Evolutionary conservation across 129 eudicot species (phyloP).

Genomic region (Flaveria trinervia): DNA sequence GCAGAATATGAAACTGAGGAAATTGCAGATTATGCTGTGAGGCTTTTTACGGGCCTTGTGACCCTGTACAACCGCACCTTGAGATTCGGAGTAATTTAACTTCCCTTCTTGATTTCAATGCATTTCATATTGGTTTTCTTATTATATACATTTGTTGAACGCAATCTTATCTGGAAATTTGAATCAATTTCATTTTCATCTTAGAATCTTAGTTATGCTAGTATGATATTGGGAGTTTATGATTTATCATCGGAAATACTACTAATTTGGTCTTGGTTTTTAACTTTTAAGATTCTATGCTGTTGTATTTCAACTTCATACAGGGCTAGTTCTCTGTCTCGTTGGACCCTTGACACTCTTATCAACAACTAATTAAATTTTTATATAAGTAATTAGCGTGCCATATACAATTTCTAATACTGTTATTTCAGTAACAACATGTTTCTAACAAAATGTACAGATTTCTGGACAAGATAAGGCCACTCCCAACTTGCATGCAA

Average conservation of each 20-base stretch:
- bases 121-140: background rate
- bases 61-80: conserved; percentile 66
- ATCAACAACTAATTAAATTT: background rate
- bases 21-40: conserved; percentile 86
- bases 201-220: too few relatives aligned
- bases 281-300: background rate
- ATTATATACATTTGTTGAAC: background rate
- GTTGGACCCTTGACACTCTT: background rate
- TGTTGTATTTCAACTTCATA: conserved; percentile 3
- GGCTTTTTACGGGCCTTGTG: conserved; percentile 84
- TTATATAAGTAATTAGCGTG: background rate
- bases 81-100: conserved; percentile 64
- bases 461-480: conserved; percentile 83
- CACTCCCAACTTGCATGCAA: conserved; percentile 22
- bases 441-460: conserved; percentile 39
- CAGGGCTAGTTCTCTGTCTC: background rate
- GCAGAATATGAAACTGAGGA: conserved; percentile 89
- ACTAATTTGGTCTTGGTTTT: background rate
- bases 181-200: background rate
- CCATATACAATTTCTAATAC: background rate
- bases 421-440: background rate
- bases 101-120: conserved; percentile 15
- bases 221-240: too few relatives aligned
- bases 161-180: background rate
- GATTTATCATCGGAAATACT: background rate